Evolutionary conservation across 139 green algal genomes (phyloP).

Genomic region (Chlamydomonas schloesseri): DNA sequence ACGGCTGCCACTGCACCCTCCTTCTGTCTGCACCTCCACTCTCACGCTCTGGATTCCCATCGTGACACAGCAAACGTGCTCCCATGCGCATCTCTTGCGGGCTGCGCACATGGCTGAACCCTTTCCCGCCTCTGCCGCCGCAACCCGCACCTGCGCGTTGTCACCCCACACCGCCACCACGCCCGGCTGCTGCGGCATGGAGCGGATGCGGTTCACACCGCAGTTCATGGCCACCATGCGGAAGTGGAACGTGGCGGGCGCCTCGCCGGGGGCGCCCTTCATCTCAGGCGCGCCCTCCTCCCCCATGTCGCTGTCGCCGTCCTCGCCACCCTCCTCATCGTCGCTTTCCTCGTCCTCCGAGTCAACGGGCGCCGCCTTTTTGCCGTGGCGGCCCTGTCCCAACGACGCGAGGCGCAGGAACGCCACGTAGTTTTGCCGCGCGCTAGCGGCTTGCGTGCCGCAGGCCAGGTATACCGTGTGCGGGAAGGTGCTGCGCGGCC

Average conservation of each 20-base stretch:
- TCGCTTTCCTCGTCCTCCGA: conserved; percentile 33
- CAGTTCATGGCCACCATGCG: conserved; percentile 68
- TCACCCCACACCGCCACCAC: conserved; percentile 94
- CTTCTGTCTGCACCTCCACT: no score
- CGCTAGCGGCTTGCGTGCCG: conserved; percentile 76
- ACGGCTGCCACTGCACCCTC: no score
- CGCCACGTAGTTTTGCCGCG: conserved; percentile 84
- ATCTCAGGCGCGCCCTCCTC: conserved; percentile 38
- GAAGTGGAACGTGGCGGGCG: conserved; percentile 67
- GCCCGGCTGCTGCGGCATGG: conserved; percentile 87
- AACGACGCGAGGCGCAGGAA: conserved; percentile 82
- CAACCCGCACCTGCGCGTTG: conserved; percentile 85
- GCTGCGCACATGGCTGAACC: no score
- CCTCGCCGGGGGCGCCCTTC: conserved; percentile 73
- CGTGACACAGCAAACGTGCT: no score
- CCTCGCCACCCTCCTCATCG: conserved; percentile 27
- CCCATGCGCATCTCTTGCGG: no score
- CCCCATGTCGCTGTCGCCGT: conserved; percentile 24
- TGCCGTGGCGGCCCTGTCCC: conserved; percentile 74
- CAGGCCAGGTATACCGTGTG: conserved; percentile 90
- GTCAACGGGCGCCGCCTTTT: conserved; percentile 54
- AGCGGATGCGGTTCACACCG: conserved; percentile 94
- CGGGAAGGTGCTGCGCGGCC: conserved; percentile 84
- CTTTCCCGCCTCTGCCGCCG: no score
- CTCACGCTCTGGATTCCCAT: no score